Conservation (phyloP, 202 grass and related monocot species). For the Schoenoplectus tabernaemontani region DNA sequence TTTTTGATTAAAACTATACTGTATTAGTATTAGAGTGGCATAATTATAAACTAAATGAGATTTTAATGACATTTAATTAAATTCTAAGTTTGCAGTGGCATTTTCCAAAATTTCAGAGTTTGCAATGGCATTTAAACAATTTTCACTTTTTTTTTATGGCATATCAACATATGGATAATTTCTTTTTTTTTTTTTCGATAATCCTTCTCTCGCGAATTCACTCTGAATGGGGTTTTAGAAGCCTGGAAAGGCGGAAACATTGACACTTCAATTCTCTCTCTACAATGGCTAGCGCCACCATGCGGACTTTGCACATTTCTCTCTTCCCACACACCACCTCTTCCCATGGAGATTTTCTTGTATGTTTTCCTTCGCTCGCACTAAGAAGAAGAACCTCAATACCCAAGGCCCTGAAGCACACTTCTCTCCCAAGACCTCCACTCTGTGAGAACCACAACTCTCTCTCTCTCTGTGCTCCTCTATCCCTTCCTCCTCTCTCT, state of each 20-base stretch:
- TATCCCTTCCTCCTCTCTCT: background rate
- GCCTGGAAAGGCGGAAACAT: background rate
- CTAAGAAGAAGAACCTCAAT: background rate
- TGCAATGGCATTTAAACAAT: no score
- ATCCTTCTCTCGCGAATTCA: background rate
- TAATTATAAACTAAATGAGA: no score
- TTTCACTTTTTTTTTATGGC: no score
- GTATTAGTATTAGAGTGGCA: no score
- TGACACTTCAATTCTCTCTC: background rate
- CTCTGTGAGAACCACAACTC: background rate
- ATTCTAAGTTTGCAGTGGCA: no score
- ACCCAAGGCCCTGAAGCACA: conserved; percentile 3
- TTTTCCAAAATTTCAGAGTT: no score
- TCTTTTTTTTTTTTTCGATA: background rate
- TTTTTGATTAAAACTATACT: no score
- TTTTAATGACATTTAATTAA: no score
- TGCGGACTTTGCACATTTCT: background rate
- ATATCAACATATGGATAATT: background rate
- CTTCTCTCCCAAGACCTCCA: background rate
- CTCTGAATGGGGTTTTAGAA: background rate
- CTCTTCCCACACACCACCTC: background rate
- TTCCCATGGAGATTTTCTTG: background rate
- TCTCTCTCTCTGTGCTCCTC: background rate
- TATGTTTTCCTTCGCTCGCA: background rate
- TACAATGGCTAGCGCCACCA: background rate